Evolutionary conservation across 768 basidiomycete genomes (phyloP), one percentile per base, ranked within the genome.

Genomic region (Lentinula boryana): DNA sequence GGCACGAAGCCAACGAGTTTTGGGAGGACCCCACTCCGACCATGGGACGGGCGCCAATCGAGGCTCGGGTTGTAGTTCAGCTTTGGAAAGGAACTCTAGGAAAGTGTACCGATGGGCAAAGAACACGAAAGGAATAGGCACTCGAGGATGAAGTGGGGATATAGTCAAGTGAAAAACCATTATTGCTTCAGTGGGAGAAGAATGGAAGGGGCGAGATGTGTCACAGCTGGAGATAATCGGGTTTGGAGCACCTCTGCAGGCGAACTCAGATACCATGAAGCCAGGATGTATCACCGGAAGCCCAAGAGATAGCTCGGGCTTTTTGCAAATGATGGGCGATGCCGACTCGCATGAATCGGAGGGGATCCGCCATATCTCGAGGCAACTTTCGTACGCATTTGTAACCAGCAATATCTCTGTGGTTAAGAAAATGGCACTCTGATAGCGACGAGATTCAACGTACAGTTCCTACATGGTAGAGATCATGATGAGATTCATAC

Each of bases 281-380:
- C 38, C 48, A 10, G 44, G 18, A 60, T 52, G 44, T 16, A 50
- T 46, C 4, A 21, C 38, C 3, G 58, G 58, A 6, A 60, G 48
- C 5, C 7, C 44, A 10, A 60, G 27, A 40, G 23, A 31, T 16
- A 60, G 49, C 16, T 52, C 50, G 12, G 58, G 58, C 18, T 33
- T 27, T 31, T 10, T 31, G 10, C 31, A 35, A 36, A 38, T 44
- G 15, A 60, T 13, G 13, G 16, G 36, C 31, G 38, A n/a, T 9
- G 16, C 16, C n/a, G 57, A 18, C 23, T 27, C 40, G 13, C 13
- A 5, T 10, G 46, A 57, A 31, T 32, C 18, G 7, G 33, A 12
- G 3, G 50, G 57, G 53, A 78, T 72, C 13, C 64, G 63, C 71
- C 73, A 79, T 48, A 76, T 66, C 55, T 79, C 76, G 23, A 78